These are phyloP conservation scores for Collybia sordida DNA, from an alignment of 768 basidiomycete genomes.

Conservation along the genomic window DNA sequence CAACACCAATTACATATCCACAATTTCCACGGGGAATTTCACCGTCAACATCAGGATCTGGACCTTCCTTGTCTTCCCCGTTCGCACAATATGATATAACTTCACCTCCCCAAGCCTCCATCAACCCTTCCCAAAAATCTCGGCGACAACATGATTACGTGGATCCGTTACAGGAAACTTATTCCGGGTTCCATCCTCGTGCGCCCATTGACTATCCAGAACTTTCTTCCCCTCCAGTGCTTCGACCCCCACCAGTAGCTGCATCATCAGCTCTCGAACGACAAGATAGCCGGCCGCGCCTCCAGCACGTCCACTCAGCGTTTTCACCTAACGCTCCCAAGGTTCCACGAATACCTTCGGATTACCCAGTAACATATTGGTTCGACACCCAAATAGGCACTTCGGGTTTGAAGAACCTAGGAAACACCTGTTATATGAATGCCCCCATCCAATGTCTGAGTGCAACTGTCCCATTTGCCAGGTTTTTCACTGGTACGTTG, in stretches of 20 bases:
- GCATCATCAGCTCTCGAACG: slow-evolving; percentile 70
- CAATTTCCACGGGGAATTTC: slow-evolving; percentile 39
- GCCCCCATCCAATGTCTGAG: slow-evolving; percentile 95
- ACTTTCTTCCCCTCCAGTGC: slow-evolving; percentile 55
- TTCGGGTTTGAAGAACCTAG: slow-evolving; percentile 89
- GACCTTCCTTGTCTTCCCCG: slow-evolving; percentile 29
- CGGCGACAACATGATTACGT: slow-evolving; percentile 78
- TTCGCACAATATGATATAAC: slow-evolving; percentile 46
- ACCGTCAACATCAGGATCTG: slow-evolving; percentile 30
- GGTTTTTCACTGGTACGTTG: slow-evolving; percentile 82
- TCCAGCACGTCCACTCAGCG: slow-evolving; percentile 35
- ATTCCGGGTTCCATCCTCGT: slow-evolving; percentile 45
- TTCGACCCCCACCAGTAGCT: slow-evolving; percentile 79
- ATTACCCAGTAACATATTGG: slow-evolving; percentile 87
- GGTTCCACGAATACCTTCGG: slow-evolving; percentile 68
- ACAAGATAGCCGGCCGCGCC: slow-evolving; percentile 70
- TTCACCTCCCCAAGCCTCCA: slow-evolving; percentile 82
- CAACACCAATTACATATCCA: slow-evolving; percentile 42
- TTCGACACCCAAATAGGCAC: slow-evolving; percentile 74
- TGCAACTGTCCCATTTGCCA: slow-evolving; percentile 90
- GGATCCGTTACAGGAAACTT: slow-evolving; percentile 72
- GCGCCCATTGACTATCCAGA: slow-evolving; percentile 81
- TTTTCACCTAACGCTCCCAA: slow-evolving; percentile 37
- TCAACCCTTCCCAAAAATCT: slow-evolving; percentile 70
- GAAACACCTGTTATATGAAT: slow-evolving; percentile 99